Conservation (phyloP, 495 filamentous ascomycete species). For the Neurospora sp. region DNA sequence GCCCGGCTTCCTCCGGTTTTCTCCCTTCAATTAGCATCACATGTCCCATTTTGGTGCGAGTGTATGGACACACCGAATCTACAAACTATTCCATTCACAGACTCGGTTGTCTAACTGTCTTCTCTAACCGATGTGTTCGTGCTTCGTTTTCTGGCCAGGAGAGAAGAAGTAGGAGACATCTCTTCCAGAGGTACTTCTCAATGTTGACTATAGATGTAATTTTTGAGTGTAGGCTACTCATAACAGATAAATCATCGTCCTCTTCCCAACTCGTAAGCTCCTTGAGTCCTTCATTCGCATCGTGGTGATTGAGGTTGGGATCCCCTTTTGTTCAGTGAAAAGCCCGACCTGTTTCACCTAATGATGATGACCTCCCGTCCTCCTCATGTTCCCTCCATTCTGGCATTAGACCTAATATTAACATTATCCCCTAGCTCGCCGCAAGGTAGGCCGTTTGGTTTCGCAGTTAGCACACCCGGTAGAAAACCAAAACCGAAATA, state of each 20-base stretch:
- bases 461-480: background rate
- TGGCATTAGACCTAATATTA: background rate
- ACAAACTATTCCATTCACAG: background rate
- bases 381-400: background rate
- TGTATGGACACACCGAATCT: background rate
- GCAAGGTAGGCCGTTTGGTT: background rate
- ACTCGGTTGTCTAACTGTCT: background rate
- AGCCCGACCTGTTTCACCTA: background rate
- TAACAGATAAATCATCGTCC: background rate
- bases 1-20: background rate
- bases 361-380: background rate
- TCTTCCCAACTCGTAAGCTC: background rate
- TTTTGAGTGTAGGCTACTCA: background rate
- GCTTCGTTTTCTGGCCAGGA: background rate
- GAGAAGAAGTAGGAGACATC: background rate
- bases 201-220: background rate
- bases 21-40: background rate
- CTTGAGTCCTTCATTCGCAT: background rate
- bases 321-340: background rate
- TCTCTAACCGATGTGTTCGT: background rate
- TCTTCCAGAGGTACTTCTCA: background rate
- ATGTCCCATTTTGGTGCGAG: background rate
- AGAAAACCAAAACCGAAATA: conserved; percentile 16
- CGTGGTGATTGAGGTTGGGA: background rate
- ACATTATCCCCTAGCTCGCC: background rate